These are phyloP conservation scores for Daldinia loculata DNA, from an alignment of 495 filamentous ascomycete genomes.

Conservation along the genomic window DNA sequence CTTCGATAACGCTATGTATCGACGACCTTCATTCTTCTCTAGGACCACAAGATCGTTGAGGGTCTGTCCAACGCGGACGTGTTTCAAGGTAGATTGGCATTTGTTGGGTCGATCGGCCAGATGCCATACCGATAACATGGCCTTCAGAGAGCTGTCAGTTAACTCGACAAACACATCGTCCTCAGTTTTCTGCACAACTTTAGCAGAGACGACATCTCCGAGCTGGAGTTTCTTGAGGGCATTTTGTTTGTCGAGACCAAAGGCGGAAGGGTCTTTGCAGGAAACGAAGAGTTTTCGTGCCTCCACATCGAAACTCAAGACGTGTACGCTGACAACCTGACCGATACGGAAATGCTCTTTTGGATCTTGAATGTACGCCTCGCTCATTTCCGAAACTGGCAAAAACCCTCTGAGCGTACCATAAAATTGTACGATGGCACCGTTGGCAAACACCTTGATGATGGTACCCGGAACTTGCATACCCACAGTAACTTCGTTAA, in stretches of 20 bases:
- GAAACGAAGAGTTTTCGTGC: slow-evolving; percentile 81
- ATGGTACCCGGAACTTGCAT: slow-evolving; percentile 84
- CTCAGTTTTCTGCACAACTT: slow-evolving; percentile 83
- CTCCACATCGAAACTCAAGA: slow-evolving; percentile 77
- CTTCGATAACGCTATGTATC: slow-evolving; percentile 75
- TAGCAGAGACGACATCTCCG: slow-evolving; percentile 77
- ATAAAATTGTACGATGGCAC: slow-evolving; percentile 94
- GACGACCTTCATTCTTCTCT: slow-evolving; percentile 76
- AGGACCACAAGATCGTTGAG: slow-evolving; percentile 85
- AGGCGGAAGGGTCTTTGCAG: slow-evolving; percentile 85
- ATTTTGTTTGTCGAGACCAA: slow-evolving; percentile 75
- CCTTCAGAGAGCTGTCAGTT: slow-evolving; percentile 73
- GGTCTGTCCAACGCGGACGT: slow-evolving; percentile 80
- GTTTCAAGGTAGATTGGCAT: slow-evolving; percentile 74
- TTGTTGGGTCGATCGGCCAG: slow-evolving; percentile 83
- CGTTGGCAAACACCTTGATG: slow-evolving; percentile 75
- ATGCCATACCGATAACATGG: slow-evolving; percentile 76
- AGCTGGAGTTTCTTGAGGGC: slow-evolving; percentile 74
- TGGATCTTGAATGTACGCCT: slow-evolving; percentile 90
- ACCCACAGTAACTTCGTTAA: slow-evolving; percentile 72
- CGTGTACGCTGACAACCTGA: slow-evolving; percentile 88
- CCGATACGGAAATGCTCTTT: slow-evolving; percentile 86
- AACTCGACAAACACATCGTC: slow-evolving; percentile 82
- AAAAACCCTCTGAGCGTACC: slow-evolving; percentile 82
- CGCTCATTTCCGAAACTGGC: slow-evolving; percentile 95